Evolutionary conservation across 176 grass and related monocot species (phyloP).

Genomic region (Rhynchospora breviuscula): DNA sequence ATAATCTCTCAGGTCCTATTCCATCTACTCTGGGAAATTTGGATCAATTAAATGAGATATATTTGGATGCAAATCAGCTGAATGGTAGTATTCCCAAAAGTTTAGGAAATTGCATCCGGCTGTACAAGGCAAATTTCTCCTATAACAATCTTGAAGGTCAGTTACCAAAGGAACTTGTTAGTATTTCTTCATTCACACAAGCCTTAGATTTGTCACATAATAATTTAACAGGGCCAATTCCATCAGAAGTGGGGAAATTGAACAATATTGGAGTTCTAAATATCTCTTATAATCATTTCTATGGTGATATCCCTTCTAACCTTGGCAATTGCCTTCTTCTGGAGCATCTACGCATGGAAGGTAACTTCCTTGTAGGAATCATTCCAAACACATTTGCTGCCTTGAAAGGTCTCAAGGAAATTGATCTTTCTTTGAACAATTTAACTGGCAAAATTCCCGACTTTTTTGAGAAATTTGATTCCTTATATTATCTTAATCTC

Average conservation of each 20-base stretch:
- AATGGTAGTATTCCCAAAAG: constrained; percentile 22
- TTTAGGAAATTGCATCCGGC: constrained; percentile 18
- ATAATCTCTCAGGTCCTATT: constrained; percentile 26
- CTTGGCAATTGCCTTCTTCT: constrained; percentile 35
- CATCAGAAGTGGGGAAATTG: constrained; percentile 32
- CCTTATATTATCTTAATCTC: constrained; percentile 31
- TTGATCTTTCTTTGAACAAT: constrained; percentile 41
- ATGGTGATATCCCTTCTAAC: constrained; percentile 31
- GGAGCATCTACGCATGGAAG: constrained; percentile 26
- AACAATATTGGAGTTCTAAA: constrained; percentile 28
- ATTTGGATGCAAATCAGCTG: constrained; percentile 12
- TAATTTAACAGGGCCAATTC: constrained; percentile 30
- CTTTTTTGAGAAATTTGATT: constrained; percentile 5
- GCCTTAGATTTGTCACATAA: constrained; percentile 30
- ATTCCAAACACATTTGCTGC: constrained; percentile 38
- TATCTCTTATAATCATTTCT: constrained; percentile 35
- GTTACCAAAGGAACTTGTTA: constrained; percentile 21
- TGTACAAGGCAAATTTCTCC: constrained; percentile 11
- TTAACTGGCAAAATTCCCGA: constrained; percentile 41
- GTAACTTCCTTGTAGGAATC: constrained; percentile 26
- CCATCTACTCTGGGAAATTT: constrained; percentile 38
- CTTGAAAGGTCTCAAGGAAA: constrained; percentile 24
- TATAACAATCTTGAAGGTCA: constrained; percentile 8
- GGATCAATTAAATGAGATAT: constrained; percentile 15
- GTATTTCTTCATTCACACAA: constrained; percentile 1